Percentiles rank a stretch among this genome's conserved stretches.
phyloP scores from a whole-genome alignment of 2,329 filamentous ascomycete species.

The Thermothelomyces thermophilus region DNA sequence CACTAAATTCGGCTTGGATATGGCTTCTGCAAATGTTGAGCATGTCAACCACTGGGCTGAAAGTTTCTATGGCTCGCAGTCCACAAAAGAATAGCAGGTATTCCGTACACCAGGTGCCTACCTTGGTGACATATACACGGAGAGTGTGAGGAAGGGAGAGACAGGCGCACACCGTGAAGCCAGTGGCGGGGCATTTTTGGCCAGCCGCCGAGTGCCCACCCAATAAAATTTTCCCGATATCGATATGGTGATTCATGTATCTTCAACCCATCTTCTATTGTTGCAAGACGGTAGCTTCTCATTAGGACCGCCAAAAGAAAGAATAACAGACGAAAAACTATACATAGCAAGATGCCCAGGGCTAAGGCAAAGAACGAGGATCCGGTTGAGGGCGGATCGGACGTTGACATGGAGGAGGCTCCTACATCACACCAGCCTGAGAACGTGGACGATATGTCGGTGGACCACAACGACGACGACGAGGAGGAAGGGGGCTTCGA shows the following conservation, averaged over 20 bases:
- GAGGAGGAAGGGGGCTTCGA: conserved; percentile 32
- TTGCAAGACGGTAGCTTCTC: conserved; percentile 4
- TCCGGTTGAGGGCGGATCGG: conserved; percentile 23
- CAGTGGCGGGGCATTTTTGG: conserved; percentile 4
- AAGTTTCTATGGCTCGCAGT: neutral
- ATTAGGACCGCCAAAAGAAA: neutral
- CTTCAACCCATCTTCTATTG: neutral
- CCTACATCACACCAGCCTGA: conserved; percentile 34
- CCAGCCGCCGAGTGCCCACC: neutral
- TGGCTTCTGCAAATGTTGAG: too few relatives aligned
- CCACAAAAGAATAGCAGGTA: neutral
- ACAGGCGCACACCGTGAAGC: too few relatives aligned
- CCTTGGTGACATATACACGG: too few relatives aligned
- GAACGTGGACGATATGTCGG: conserved; percentile 27
- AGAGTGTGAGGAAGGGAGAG: too few relatives aligned
- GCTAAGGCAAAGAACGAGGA: conserved; percentile 31
- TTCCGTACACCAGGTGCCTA: too few relatives aligned
- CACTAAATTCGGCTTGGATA: too few relatives aligned
- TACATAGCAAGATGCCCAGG: conserved; percentile 33
- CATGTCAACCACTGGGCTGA: neutral
- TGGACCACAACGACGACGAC: conserved; percentile 27
- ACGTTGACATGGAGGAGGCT: conserved; percentile 40
- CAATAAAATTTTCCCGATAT: conserved; percentile 20
- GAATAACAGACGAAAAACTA: neutral
- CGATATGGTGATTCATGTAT: neutral